Base-by-base conservation (phyloP, 345 rosid species). In the Pelargonium nanum region DNA sequence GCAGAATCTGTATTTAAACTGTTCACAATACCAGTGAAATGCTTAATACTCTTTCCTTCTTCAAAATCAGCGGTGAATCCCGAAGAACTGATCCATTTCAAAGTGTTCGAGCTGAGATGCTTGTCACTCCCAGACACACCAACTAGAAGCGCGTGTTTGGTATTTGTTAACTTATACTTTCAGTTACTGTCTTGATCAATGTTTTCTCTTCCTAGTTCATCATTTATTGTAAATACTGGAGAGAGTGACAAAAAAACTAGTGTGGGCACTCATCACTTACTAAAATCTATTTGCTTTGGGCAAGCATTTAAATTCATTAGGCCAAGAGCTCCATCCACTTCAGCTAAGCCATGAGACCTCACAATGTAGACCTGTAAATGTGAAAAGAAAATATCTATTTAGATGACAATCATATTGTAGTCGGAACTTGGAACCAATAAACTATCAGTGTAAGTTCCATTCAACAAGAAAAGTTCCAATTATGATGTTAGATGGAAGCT, bases 301-400 rank as follows among this genome's bases (percentile, higher is more conserved):
- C 61, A 19, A 25, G 66, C 71, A 68, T 45, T 50, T n/a, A 61
- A 8, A 40, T 19, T 21, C 48, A 40, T 40, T 0, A 40, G 48
- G 2, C 48, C 48, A 40, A 40, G 48, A 13, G 68, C 34, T 40
- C 71, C 65, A 48, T 26, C 55, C 8, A 53, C 23, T 28, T 17
- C 45, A 22, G 23, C 20, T 55, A 54, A 26, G 19, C 24, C 44
- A 40, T 56, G 26, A 26, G 51, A 61, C 24, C 61, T 68, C 20
- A 68, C 58, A 48, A 61, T 25, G 26, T 61, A 57, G 15, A 68
- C 71, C 71, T 68, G 24, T 26, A 45, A 48, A 56, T 32, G 2
- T 5, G 54, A 30, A 15, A 51, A 19, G 30, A 53, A 54, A 24
- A 22, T 52, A 53, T 19, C 16, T 32, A 10, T 53, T n/a, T 23